Conservation (phyloP, 805 yeast genomes). For the Cyberlindnera lachancei region DNA sequence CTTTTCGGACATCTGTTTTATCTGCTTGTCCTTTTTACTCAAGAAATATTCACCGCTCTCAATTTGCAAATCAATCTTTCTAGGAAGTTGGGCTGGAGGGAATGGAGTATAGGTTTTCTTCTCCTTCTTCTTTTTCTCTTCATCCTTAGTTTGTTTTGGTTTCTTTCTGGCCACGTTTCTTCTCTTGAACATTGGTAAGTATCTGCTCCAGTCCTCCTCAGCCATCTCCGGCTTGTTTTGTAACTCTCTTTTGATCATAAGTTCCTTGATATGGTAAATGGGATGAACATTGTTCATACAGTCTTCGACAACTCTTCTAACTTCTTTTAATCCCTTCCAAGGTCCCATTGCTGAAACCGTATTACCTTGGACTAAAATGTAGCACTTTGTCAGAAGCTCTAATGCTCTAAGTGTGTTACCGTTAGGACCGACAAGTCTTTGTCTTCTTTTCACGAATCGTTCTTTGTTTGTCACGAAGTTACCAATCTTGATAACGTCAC, state of each 20-base stretch:
- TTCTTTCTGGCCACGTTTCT: slow-evolving; percentile 91
- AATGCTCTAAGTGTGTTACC: slow-evolving; percentile 95
- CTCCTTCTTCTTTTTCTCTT: slow-evolving; percentile 29
- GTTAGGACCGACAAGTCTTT: slow-evolving; percentile 91
- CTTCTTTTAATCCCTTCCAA: slow-evolving; percentile 83
- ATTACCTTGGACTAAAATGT: slow-evolving; percentile 93
- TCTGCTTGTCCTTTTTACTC: slow-evolving; percentile 75
- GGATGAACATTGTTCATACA: slow-evolving; percentile 97
- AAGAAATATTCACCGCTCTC: slow-evolving; percentile 98
- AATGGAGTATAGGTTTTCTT: slow-evolving; percentile 89
- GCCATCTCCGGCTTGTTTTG: slow-evolving; percentile 94
- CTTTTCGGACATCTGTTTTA: slow-evolving; percentile 66
- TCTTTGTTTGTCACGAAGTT: slow-evolving; percentile 85
- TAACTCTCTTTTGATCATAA: slow-evolving; percentile 94
- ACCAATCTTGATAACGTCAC: slow-evolving; percentile 95
- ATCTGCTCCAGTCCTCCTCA: slow-evolving; percentile 93
- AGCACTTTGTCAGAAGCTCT: slow-evolving; percentile 91
- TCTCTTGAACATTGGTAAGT: slow-evolving; percentile 93
- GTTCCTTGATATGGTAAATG: slow-evolving; percentile 93
- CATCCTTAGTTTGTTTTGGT: slow-evolving; percentile 58
- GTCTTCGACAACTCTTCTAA: slow-evolving; percentile 92
- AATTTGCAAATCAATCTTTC: slow-evolving; percentile 94
- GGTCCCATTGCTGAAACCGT: slow-evolving; percentile 98
- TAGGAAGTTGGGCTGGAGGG: slow-evolving; percentile 96
- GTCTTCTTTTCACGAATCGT: slow-evolving; percentile 90